Conservation (phyloP, 2,329 filamentous ascomycete genomes). For the Plectosphaerella plurivora region DNA sequence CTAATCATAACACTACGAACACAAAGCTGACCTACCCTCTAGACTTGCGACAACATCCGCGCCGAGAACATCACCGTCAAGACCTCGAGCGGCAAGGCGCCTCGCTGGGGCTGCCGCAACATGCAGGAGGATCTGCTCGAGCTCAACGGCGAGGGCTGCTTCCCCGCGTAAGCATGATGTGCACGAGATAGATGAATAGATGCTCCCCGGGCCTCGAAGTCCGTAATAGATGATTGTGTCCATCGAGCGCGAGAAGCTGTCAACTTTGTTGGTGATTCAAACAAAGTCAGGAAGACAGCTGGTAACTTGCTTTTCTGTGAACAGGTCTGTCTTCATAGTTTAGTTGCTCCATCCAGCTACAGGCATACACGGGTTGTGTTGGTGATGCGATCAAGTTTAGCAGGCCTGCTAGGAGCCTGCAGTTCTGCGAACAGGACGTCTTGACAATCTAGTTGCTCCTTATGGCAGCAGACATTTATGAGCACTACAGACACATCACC, state of each 20-base stretch:
- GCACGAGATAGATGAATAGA: neutral
- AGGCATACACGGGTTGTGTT: no score
- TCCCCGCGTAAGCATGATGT: neutral
- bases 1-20: neutral
- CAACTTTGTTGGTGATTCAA: no score
- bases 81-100: conserved; percentile 38
- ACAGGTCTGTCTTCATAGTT: no score
- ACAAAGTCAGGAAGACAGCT: no score
- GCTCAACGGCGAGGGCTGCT: conserved; percentile 5
- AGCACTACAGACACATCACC: no score
- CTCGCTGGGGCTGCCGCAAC: conserved; percentile 39
- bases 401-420: no score
- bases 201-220: neutral
- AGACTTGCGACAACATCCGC: conserved; percentile 40
- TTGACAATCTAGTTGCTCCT: no score
- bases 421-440: no score
- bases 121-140: conserved; percentile 15
- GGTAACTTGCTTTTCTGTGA: no score
- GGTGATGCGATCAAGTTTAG: no score
- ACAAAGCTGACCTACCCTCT: conserved; percentile 1
- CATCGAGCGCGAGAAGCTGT: neutral
- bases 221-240: neutral
- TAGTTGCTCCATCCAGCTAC: no score
- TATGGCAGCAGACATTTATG: no score
- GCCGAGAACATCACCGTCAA: conserved; percentile 38